Percentiles rank a stretch among this genome's conserved stretches.
phyloP scores from a whole-genome alignment of 2,329 filamentous ascomycete genomes.

The Colletotrichum sp. region DNA sequence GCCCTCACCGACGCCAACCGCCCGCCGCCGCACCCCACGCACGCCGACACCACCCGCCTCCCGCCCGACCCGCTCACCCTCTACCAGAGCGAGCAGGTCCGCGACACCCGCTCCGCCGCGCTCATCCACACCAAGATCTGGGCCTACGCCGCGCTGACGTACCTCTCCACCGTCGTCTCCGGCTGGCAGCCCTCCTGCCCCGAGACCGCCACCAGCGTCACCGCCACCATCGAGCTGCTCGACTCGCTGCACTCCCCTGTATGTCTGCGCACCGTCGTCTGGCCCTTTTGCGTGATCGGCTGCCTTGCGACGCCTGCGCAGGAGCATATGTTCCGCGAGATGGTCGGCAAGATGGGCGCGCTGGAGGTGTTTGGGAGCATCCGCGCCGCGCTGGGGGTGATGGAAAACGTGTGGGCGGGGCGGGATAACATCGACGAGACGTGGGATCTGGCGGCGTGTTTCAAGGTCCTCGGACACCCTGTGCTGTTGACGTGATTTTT shows the following conservation, averaged over 20 bases:
- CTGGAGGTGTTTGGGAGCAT: constrained; percentile 51
- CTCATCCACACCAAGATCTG: constrained; percentile 42
- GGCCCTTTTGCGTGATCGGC: constrained; percentile 47
- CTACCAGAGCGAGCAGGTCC: neutral
- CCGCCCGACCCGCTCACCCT: constrained; percentile 13
- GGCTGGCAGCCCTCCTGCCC: constrained; percentile 55
- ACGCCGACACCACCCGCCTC: constrained; percentile 7
- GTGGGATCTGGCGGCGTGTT: constrained; percentile 50
- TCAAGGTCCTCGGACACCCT: constrained; percentile 44
- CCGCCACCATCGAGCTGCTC: constrained; percentile 36
- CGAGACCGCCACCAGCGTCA: constrained; percentile 42
- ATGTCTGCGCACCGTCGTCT: constrained; percentile 44
- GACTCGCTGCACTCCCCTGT: constrained; percentile 34
- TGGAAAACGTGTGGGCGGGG: constrained; percentile 51
- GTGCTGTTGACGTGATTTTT: constrained; percentile 40
- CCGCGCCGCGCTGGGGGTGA: constrained; percentile 45
- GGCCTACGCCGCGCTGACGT: constrained; percentile 52
- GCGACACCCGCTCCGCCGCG: constrained; percentile 6
- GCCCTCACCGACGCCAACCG: no score
- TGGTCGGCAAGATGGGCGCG: constrained; percentile 45
- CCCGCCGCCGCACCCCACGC: no score
- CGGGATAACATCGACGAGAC: constrained; percentile 43
- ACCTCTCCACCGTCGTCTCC: constrained; percentile 52
- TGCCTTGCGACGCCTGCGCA: constrained; percentile 43
- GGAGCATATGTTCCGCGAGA: constrained; percentile 45